A percentile compares a stretch with the other conserved stretches of the same genome.
phyloP scores from a whole-genome alignment of 371 early-diverging fungal species.

The Haplosporangium sp. region DNA sequence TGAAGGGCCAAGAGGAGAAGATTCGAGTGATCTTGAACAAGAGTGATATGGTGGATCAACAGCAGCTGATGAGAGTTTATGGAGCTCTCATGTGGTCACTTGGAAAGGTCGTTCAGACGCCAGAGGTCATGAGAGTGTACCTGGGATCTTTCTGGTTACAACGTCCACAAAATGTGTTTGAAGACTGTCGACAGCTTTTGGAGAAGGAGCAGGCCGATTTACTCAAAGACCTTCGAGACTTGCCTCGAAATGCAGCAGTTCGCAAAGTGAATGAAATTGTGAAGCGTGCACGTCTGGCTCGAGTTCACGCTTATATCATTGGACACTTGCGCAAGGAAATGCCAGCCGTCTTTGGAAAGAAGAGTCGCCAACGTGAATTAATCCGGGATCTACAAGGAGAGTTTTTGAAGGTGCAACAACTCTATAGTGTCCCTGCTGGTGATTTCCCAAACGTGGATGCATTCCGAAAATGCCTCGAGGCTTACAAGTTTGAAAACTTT shows the following conservation, averaged over 20 bases:
- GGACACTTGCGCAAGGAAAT: constrained; percentile 85
- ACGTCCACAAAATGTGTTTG: constrained; percentile 75
- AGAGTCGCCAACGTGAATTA: constrained; percentile 78
- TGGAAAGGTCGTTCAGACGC: constrained; percentile 88
- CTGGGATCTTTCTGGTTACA: constrained; percentile 85
- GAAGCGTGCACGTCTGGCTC: constrained; percentile 83
- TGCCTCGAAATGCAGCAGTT: constrained; percentile 85
- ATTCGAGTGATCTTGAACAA: constrained; percentile 89
- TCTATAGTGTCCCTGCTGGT: constrained; percentile 77
- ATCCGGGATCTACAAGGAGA: constrained; percentile 75
- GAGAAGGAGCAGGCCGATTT: constrained; percentile 84
- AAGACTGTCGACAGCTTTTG: constrained; percentile 79
- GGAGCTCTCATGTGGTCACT: constrained; percentile 96
- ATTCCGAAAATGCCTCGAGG: constrained; percentile 69
- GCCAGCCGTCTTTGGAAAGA: constrained; percentile 89
- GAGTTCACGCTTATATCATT: constrained; percentile 88
- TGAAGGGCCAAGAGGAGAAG: constrained; percentile 90
- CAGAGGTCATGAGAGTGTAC: constrained; percentile 90
- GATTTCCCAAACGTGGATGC: constrained; percentile 79
- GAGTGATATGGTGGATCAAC: constrained; percentile 85
- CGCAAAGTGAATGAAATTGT: constrained; percentile 92
- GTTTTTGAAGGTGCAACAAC: constrained; percentile 80
- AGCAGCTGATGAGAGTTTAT: constrained; percentile 91
- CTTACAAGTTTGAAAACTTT: constrained; percentile 84
- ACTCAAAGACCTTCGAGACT: constrained; percentile 75